Evolutionary conservation across 1,284 basidiomycete genomes (phyloP), one percentile per base, ranked within the genome.

Genomic region (Amylostereum chailletii): DNA sequence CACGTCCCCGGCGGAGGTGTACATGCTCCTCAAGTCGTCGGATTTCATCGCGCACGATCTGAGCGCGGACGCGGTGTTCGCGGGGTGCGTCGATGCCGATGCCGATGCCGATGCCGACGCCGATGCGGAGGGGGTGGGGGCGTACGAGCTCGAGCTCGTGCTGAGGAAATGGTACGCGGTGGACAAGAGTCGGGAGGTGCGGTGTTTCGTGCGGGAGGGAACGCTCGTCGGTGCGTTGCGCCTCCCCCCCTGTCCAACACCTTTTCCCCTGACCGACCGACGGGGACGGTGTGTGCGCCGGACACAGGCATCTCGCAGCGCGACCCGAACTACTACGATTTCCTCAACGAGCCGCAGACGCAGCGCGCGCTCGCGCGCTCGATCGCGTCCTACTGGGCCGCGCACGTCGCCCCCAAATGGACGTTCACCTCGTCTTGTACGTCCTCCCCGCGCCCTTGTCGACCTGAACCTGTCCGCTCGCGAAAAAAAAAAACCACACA

Each of bases 111-210:
- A 49, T 7, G 47, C 47, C 6, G 42, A 32, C 30, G 48, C 38
- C n/a, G 50, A 53, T 39, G 50, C 43, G 26, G 53, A 56, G n/a
- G 19, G 19, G 19, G 19, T 1, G 19, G 19, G 19, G 19, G 43
- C 59, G 0, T 86, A 89, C 56, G 71, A 79, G 31, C 71, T 94
- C 2, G 91, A 96, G 61, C 77, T 99, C n/a, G 84, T 96, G 1
- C 72, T 98, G 51, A 82, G 92, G 55, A 93, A 94, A 63, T 97
- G 90, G 88, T 91, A 92, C 58, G 72, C 86, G 11, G 73, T 99
- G 47, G 88, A 94, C 54, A 77, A 78, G 26, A 84, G 90, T 53
- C 75, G 90, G 46, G 93, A 96, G 64, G 67, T 95, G 46, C 74
- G 93, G 27, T 94, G 92, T 68, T 95, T 96, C 60, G 90, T 96